Conservation (phyloP, 1,284 basidiomycete genomes). For the Heterobasidion parviporum region DNA sequence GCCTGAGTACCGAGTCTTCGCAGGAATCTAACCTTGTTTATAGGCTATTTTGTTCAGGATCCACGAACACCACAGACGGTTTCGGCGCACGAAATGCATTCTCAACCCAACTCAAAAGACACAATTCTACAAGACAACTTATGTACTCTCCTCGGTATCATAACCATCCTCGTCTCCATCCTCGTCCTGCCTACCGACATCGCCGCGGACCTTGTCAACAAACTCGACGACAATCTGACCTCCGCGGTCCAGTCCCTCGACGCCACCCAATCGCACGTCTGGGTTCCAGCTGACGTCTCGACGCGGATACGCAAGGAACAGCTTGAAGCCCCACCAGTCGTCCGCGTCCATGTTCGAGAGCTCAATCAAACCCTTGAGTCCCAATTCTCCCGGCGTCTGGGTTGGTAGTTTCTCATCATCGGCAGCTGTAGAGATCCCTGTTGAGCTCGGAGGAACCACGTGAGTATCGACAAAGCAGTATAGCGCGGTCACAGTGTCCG, state of each 20-base stretch:
- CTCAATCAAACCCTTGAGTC: slow-evolving; percentile 32
- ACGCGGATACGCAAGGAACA: slow-evolving; percentile 66
- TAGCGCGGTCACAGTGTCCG: slow-evolving; percentile 48
- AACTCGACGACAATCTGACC: slow-evolving; percentile 69
- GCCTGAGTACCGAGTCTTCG: no score
- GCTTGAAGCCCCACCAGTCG: slow-evolving; percentile 66
- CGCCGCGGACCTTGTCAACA: slow-evolving; percentile 14
- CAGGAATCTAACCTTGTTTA: no score
- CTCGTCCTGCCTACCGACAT: slow-evolving; percentile 14
- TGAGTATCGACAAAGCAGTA: slow-evolving; percentile 65
- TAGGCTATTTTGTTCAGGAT: no score
- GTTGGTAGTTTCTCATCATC: slow-evolving; percentile 33
- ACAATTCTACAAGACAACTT: neutral
- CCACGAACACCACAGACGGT: no score
- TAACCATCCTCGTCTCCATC: slow-evolving; percentile 44
- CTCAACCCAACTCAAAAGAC: no score
- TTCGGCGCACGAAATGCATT: no score
- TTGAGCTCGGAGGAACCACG: slow-evolving; percentile 27
- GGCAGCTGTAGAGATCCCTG: slow-evolving; percentile 8
- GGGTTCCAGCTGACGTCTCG: slow-evolving; percentile 49
- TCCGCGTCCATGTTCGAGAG: slow-evolving; percentile 21
- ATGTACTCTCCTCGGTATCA: slow-evolving; percentile 47
- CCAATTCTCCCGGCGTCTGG: slow-evolving; percentile 23
- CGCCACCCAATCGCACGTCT: slow-evolving; percentile 34
- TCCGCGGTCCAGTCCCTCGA: slow-evolving; percentile 49